These are phyloP conservation scores for Leptomonas seymouri DNA, from an alignment of 208 protist genomes.

Conservation along the genomic window DNA sequence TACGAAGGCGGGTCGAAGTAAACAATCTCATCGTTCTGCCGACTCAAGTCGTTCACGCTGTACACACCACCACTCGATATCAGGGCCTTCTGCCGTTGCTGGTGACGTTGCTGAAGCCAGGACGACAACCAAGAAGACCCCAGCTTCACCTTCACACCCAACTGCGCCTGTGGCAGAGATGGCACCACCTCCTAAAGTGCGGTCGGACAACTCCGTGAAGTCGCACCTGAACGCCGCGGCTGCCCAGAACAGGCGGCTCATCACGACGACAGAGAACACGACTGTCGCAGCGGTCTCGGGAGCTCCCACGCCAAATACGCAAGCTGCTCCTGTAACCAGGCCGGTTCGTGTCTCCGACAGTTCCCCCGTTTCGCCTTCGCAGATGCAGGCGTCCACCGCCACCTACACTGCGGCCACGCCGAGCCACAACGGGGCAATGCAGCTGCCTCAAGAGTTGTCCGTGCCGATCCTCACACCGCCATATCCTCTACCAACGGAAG, in stretches of 20 bases:
- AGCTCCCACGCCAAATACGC: not conserved
- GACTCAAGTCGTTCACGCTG: not conserved
- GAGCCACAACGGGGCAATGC: slow-evolving; percentile 1
- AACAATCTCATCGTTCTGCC: not conserved
- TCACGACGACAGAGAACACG: not conserved
- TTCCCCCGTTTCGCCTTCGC: not conserved
- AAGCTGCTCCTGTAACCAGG: not conserved
- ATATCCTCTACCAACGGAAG: not conserved
- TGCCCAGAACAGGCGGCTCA: not conserved
- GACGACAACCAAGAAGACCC: too few species aligned
- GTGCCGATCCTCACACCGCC: not conserved
- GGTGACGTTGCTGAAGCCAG: not conserved
- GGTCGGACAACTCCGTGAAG: too few species aligned
- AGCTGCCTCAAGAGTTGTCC: not conserved
- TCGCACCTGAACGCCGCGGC: not conserved
- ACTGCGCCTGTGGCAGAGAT: not conserved
- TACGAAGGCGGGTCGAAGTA: not conserved
- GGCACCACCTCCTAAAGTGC: too few species aligned
- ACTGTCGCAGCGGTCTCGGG: not conserved
- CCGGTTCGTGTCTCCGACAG: not conserved
- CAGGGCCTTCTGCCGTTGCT: not conserved
- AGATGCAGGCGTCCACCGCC: not conserved
- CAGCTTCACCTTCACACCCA: not conserved
- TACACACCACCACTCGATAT: not conserved
- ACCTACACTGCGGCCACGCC: not conserved